Percentiles rank a stretch among this genome's conserved stretches.
phyloP scores from a whole-genome alignment of 129 eudicot species.

The Chrysanthemum makinoi region DNA sequence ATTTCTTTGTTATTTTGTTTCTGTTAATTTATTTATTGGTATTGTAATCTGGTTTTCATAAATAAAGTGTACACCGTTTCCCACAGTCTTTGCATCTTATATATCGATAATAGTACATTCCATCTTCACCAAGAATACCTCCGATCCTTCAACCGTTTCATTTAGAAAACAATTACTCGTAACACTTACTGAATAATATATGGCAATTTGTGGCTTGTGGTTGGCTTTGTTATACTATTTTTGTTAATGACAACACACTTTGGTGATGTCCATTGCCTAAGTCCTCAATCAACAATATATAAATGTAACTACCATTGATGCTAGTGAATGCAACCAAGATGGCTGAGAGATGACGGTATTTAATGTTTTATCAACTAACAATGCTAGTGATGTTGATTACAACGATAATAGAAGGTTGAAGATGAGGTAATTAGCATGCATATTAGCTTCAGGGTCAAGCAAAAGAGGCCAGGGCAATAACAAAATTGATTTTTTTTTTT shows the following conservation, averaged over 20 bases:
- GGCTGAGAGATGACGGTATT: background rate
- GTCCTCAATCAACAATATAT: background rate
- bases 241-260: conserved; percentile 7
- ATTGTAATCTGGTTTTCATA: too few species aligned
- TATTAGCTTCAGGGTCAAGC: conserved; percentile 43
- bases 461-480: conserved; percentile 24
- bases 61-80: too few species aligned
- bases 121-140: too few species aligned
- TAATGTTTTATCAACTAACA: conserved; percentile 1
- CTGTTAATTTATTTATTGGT: too few species aligned
- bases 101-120: too few species aligned
- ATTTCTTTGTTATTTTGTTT: too few species aligned
- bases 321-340: background rate
- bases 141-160: too few species aligned
- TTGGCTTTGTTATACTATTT: too few species aligned
- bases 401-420: background rate
- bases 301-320: background rate
- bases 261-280: conserved; percentile 16
- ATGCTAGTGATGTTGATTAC: background rate
- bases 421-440: conserved; percentile 20
- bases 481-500: background rate
- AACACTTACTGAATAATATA: too few species aligned
- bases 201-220: too few species aligned
- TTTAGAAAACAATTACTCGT: too few species aligned
- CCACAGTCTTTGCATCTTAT: too few species aligned